phyloP scores from a whole-genome alignment of 2,329 filamentous ascomycete species.

The Madurella mycetomatis region DNA sequence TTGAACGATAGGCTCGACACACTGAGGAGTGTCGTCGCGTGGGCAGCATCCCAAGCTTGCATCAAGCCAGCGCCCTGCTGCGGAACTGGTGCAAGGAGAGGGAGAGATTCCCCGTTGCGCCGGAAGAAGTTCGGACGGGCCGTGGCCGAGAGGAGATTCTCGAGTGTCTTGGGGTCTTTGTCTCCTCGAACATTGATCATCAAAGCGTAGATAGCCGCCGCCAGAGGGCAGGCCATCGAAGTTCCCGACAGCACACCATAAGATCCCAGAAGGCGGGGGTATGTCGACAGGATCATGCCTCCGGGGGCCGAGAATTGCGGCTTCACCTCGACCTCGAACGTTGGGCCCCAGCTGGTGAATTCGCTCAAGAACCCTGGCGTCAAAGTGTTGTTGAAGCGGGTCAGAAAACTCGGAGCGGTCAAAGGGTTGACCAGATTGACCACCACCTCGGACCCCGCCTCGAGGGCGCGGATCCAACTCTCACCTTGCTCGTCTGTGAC shows the following conservation, averaged over 20 bases:
- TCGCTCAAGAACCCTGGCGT: slow-evolving; percentile 50
- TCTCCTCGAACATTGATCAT: slow-evolving; percentile 49
- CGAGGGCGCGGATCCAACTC: slow-evolving; percentile 41
- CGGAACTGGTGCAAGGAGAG: slow-evolving; percentile 48
- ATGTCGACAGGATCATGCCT: slow-evolving; percentile 49
- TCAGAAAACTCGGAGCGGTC: slow-evolving; percentile 34
- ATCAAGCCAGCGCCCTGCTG: slow-evolving; percentile 60
- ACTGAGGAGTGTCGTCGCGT: slow-evolving; percentile 48
- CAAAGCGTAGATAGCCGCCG: slow-evolving; percentile 50
- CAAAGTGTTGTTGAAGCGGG: slow-evolving; percentile 34
- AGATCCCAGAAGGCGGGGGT: slow-evolving; percentile 35
- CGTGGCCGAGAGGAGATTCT: slow-evolving; percentile 46
- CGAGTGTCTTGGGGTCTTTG: slow-evolving; percentile 45
- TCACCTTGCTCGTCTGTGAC: slow-evolving; percentile 39
- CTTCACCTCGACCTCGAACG: slow-evolving; percentile 52
- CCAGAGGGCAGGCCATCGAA: slow-evolving; percentile 50
- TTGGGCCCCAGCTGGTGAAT: slow-evolving; percentile 58
- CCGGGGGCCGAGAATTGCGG: slow-evolving; percentile 46
- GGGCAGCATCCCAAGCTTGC: slow-evolving; percentile 56
- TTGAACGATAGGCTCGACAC: slow-evolving; percentile 59
- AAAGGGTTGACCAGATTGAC: slow-evolving; percentile 41
- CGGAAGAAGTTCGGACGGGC: slow-evolving; percentile 48
- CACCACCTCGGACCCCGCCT: slow-evolving; percentile 40
- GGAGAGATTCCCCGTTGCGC: slow-evolving; percentile 34
- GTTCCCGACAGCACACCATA: slow-evolving; percentile 51